These are phyloP conservation scores for Scleromitrula shiraiana DNA, from an alignment of 2,329 filamentous ascomycete genomes.

Conservation along the genomic window DNA sequence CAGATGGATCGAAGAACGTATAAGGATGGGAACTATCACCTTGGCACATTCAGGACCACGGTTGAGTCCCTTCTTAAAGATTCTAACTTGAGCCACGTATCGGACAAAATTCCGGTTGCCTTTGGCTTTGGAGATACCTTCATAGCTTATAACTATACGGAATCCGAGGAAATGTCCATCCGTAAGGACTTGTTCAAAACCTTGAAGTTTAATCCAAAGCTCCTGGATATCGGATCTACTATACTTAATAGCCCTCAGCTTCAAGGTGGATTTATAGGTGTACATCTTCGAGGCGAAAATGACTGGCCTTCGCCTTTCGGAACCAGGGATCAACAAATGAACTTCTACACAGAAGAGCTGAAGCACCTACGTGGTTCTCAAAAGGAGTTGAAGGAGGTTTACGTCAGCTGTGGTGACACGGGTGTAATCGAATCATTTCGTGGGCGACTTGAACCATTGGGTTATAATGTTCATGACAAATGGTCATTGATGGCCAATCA, in stretches of 20 bases:
- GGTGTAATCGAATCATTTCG: constrained; percentile 15
- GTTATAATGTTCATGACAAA: constrained; percentile 19
- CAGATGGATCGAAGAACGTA: constrained; percentile 5
- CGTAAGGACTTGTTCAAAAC: constrained; percentile 19
- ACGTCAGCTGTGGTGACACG: constrained; percentile 21
- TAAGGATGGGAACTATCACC: not conserved
- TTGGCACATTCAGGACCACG: constrained; percentile 9
- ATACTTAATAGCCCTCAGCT: constrained; percentile 13
- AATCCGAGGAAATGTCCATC: constrained; percentile 14
- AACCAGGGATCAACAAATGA: constrained; percentile 13
- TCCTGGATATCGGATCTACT: constrained; percentile 12
- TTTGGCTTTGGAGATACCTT: constrained; percentile 18
- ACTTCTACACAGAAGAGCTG: constrained; percentile 15
- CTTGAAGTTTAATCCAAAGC: constrained; percentile 14
- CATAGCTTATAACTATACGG: constrained; percentile 19
- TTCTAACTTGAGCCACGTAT: constrained; percentile 7
- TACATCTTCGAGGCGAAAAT: constrained; percentile 20
- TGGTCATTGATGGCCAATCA: constrained; percentile 6
- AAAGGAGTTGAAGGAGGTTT: constrained; percentile 11
- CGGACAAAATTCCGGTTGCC: constrained; percentile 9
- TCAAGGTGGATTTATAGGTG: constrained; percentile 16
- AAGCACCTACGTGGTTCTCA: not conserved
- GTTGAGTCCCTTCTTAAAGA: not conserved
- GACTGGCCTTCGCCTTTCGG: constrained; percentile 21
- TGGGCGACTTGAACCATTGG: constrained; percentile 10